Evolutionary conservation across 1,284 basidiomycete genomes (phyloP).

Genomic region (Exobasidium rhododendri): DNA sequence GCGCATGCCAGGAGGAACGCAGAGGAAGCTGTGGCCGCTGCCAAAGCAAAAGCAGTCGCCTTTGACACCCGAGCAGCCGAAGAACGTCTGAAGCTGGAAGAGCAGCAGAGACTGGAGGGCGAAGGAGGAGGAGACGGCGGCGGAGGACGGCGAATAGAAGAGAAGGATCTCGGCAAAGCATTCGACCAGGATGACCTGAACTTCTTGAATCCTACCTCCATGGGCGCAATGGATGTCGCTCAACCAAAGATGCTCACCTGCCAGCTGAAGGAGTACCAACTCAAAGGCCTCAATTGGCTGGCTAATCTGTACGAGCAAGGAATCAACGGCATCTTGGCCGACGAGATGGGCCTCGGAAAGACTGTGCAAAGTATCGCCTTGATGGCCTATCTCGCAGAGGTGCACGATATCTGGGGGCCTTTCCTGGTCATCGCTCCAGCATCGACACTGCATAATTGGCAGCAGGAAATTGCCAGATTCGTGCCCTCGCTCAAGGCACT

Average conservation of each 20-base stretch:
- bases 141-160: constrained; percentile 30
- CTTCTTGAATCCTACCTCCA: constrained; percentile 97
- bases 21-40: constrained; percentile 79
- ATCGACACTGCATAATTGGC: constrained; percentile 98
- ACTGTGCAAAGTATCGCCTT: constrained; percentile 98
- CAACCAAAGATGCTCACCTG: constrained; percentile 97
- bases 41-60: constrained; percentile 73
- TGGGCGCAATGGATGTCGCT: constrained; percentile 72
- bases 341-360: constrained; percentile 80
- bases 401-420: constrained; percentile 98
- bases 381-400: constrained; percentile 92
- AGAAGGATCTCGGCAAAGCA: constrained; percentile 46
- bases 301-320: constrained; percentile 98
- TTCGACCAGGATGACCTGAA: constrained; percentile 80
- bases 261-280: constrained; percentile 95
- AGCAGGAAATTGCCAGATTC: constrained; percentile 94
- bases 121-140: constrained; percentile 26
- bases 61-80: constrained; percentile 80
- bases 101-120: constrained; percentile 64
- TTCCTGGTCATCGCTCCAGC: constrained; percentile 99
- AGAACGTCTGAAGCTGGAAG: constrained; percentile 64
- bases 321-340: constrained; percentile 63
- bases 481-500: constrained; percentile 89
- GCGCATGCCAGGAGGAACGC: constrained; percentile 85
- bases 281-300: constrained; percentile 98